Base-by-base conservation (phyloP, 148 eudicot species). In the Dysphania ambrosioides region DNA sequence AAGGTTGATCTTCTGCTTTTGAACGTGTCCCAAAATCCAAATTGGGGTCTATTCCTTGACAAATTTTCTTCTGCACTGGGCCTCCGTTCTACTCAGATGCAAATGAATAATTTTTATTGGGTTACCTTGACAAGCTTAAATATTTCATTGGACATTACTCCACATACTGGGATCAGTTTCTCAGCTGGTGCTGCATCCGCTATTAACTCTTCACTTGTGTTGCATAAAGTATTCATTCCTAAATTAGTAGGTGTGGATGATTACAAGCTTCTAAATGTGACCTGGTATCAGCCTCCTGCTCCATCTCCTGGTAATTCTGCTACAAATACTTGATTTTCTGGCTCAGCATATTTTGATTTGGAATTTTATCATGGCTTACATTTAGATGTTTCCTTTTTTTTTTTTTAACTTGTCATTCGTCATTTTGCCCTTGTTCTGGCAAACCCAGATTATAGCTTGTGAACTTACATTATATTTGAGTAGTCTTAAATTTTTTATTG, bases 101-200 rank as follows among this genome's bases (percentile, higher is more conserved):
- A 88, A 73, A 82, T 92, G 87, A 89, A 90, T 61, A 85, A 95
- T 85, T 95, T 95, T 73, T 92, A 95, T 71, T 76, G 83, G 81
- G 79, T 89, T n/a, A 81, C 83, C 41, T 66, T 80, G 21, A 80
- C 90, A 38, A 89, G 91, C 74, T 89, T 89, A 74, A 95, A 95
- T 82, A 95, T 95, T 77, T 95, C 98, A n/a, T 83, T 95, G 88
- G 97, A 92, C 75, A 72, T 95, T 67, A 91, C 90, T 80, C 98
- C 98, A 29, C 87, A 83, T 79, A 84, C 79, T 24, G 97, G 93
- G 66, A 77, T 84, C 70, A 84, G 93, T 85, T 95, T 95, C 80
- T 84, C 96, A 65, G 72, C 84, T 58, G 75, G 65, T 72, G 87
- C 79, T 75, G 91, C 87, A 80, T 86, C 90, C 72, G 82, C 80